Conservation (phyloP, 192 early-diverging fungal species). For the Glomus cerebriforme region DNA sequence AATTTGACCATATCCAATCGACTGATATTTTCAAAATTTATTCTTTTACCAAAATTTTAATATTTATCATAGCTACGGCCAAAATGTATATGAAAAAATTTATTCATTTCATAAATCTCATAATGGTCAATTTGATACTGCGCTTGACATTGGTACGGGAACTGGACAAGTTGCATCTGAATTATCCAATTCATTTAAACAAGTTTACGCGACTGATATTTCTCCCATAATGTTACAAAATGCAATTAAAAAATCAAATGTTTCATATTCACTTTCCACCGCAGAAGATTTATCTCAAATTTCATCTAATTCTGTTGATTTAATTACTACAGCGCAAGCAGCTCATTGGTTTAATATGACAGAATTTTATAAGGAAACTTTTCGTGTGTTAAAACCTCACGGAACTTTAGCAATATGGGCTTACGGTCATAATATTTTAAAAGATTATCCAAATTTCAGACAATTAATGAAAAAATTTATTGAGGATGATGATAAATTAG, state of each 20-base stretch:
- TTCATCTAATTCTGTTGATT: constrained; percentile 39
- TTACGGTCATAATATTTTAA: constrained; percentile 49
- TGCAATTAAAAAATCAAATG: constrained; percentile 43
- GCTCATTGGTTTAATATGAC: constrained; percentile 62
- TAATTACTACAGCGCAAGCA: constrained; percentile 51
- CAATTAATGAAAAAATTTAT: constrained; percentile 36
- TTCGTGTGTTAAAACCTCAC: constrained; percentile 59
- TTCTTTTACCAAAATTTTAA: not conserved
- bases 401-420: constrained; percentile 60
- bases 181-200: constrained; percentile 49
- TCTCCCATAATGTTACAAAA: constrained; percentile 44
- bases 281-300: constrained; percentile 45
- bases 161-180: constrained; percentile 57
- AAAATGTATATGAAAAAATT: constrained; percentile 41
- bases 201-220: constrained; percentile 51
- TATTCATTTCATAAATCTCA: constrained; percentile 47
- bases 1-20: not conserved
- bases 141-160: constrained; percentile 57
- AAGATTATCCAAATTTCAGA: constrained; percentile 40
- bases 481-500: constrained; percentile 36
- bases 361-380: constrained; percentile 56
- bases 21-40: too few relatives aligned
- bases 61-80: constrained; percentile 25
- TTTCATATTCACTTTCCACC: constrained; percentile 44
- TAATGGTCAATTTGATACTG: constrained; percentile 43